Conservation (phyloP, 306 rosid species). For the Clitoria ternatea region DNA sequence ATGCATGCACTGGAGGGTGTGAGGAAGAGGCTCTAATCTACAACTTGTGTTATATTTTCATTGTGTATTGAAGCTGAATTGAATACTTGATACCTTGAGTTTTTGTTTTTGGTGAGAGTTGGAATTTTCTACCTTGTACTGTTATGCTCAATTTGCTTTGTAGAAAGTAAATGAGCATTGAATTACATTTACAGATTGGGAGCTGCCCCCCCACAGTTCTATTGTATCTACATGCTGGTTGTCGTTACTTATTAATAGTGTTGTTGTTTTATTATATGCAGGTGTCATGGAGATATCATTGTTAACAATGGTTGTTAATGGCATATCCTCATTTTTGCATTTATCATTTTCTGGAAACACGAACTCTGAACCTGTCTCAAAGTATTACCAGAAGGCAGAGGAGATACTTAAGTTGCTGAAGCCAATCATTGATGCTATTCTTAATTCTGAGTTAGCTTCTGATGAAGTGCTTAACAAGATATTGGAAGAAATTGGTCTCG, state of each 20-base stretch:
- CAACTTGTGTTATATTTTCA: neutral
- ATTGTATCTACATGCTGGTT: slow-evolving; percentile 16
- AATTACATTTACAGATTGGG: slow-evolving; percentile 2
- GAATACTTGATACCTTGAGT: neutral
- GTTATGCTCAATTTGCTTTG: slow-evolving; percentile 8
- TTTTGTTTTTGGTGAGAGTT: neutral
- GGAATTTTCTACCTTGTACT: neutral
- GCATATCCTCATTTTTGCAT: slow-evolving; percentile 69
- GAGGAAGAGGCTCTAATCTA: neutral
- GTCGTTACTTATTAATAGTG: neutral
- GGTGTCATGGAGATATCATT: slow-evolving; percentile 87
- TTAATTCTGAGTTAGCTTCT: slow-evolving; percentile 60
- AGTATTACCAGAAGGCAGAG: slow-evolving; percentile 67
- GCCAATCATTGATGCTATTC: slow-evolving; percentile 68
- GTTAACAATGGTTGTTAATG: slow-evolving; percentile 59
- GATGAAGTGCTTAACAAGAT: slow-evolving; percentile 59
- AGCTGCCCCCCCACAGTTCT: neutral
- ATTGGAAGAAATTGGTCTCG: slow-evolving; percentile 60
- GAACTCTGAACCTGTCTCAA: slow-evolving; percentile 57
- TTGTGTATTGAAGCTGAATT: neutral
- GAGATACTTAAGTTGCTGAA: slow-evolving; percentile 81
- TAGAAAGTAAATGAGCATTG: slow-evolving; percentile 17
- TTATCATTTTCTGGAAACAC: slow-evolving; percentile 57
- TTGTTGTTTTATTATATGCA: slow-evolving; percentile 36
- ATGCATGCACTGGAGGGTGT: neutral